phyloP scores from a whole-genome alignment of 768 basidiomycete genomes.

The Strobilomyces confusus region DNA sequence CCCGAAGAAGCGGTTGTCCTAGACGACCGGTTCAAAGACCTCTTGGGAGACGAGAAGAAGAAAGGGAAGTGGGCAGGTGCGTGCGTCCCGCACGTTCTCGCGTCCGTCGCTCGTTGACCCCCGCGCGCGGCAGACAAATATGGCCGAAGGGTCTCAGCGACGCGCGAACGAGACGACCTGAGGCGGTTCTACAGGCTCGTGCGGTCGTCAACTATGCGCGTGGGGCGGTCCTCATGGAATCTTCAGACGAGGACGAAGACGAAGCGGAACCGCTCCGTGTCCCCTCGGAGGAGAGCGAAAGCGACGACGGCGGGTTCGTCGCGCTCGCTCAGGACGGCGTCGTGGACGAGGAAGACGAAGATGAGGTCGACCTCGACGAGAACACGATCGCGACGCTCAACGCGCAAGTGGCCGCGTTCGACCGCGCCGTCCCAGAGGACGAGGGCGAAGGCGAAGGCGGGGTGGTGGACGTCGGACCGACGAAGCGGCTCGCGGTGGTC shows the following conservation, averaged over 20 bases:
- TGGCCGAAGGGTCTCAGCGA: constrained; percentile 66
- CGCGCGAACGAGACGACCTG: constrained; percentile 71
- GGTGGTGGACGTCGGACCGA: constrained; percentile 41
- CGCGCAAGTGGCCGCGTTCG: constrained; percentile 65
- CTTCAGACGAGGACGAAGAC: constrained; percentile 76
- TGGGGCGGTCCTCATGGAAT: constrained; percentile 82
- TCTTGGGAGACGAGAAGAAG: constrained; percentile 56
- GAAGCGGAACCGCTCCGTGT: constrained; percentile 18
- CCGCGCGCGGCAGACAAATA: constrained; percentile 72
- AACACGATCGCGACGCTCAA: constrained; percentile 65
- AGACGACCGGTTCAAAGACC: constrained; percentile 86
- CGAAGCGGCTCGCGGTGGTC: constrained; percentile 80
- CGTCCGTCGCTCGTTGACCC: not conserved
- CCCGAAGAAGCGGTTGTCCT: constrained; percentile 80
- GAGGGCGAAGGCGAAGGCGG: too few relatives aligned
- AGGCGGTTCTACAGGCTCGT: constrained; percentile 81
- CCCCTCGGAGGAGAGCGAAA: constrained; percentile 39
- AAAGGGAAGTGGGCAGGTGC: constrained; percentile 27
- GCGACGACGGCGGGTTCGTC: constrained; percentile 46
- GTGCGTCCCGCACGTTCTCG: constrained; percentile 26
- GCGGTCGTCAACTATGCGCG: constrained; percentile 60
- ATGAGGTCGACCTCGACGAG: constrained; percentile 80
- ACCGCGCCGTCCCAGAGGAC: constrained; percentile 44
- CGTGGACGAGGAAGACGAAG: constrained; percentile 39
- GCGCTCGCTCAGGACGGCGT: constrained; percentile 36